These are phyloP conservation scores for Penicillium mononematosum DNA, from an alignment of 495 filamentous ascomycete genomes.

Conservation along the genomic window DNA sequence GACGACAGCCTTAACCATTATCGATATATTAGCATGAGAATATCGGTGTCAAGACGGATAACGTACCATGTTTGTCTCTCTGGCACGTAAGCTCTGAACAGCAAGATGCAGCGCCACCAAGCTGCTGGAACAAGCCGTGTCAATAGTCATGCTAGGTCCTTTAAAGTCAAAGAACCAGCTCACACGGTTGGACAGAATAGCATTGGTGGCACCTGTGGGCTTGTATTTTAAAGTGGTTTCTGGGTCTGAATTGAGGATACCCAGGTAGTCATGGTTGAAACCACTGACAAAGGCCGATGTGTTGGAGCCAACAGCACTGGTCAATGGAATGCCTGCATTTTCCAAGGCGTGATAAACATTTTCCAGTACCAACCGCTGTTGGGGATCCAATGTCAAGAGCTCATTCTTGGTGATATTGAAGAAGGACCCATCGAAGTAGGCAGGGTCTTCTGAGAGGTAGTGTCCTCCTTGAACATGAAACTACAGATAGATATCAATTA, in stretches of 20 bases:
- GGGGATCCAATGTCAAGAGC: conserved; percentile 46
- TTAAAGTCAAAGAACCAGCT: conserved; percentile 45
- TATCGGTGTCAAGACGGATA: not conserved
- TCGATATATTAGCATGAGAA: not conserved
- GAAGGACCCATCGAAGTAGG: conserved; percentile 48
- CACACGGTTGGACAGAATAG: conserved; percentile 46
- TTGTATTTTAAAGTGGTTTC: conserved; percentile 27
- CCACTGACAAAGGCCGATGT: conserved; percentile 37
- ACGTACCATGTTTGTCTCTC: conserved; percentile 38
- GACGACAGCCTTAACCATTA: conserved; percentile 20
- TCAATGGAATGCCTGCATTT: conserved; percentile 29
- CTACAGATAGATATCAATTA: conserved; percentile 3
- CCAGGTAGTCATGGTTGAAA: conserved; percentile 29
- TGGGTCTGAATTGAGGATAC: conserved; percentile 25
- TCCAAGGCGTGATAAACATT: conserved; percentile 53
- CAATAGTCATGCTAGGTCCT: conserved; percentile 41
- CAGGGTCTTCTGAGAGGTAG: conserved; percentile 37
- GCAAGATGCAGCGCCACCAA: conserved; percentile 31
- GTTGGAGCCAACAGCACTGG: conserved; percentile 26
- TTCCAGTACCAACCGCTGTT: conserved; percentile 55
- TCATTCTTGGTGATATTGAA: conserved; percentile 59
- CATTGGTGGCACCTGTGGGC: conserved; percentile 29
- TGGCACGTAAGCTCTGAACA: conserved; percentile 39
- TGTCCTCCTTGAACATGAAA: conserved; percentile 27
- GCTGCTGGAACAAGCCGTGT: conserved; percentile 47